Evolutionary conservation across 768 basidiomycete genomes (phyloP), one percentile per base, ranked within the genome.

Genomic region (Lactarius tabidus): DNA sequence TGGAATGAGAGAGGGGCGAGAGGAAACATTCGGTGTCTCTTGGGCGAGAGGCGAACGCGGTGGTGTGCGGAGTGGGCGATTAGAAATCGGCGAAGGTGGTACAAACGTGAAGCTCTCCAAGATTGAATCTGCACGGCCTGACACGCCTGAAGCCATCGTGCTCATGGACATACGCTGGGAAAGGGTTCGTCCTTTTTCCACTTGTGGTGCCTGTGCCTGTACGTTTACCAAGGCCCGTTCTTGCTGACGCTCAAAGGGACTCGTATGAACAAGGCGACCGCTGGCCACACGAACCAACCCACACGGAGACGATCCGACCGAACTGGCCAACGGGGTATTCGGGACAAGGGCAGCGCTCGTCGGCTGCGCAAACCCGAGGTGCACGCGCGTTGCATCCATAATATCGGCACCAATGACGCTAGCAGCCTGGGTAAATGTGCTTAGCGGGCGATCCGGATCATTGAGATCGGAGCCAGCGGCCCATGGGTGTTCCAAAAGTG

Each of bases 81-180:
- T 85, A n/a, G 90, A 91, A 65, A 93, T 92, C 7, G 92, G 92
- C 9, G 91, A 92, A 1, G 92, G 92, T 28, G 92, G 92, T 10
- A 94, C 91, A 73, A 94, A 93, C 39, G 90, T 90, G 80, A 94
- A 94, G 17, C 85, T 87, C 75, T 92, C 91, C 31, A 93, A 80
- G 69, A 93, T 91, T 3, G 91, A 93, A 72, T 93, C 91, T 31
- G 90, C 89, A 57, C 84, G 83, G 3, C 88, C 84, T 36, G 87
- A 88, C 63, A 87, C 75, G 56, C 85, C 83, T 35, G 89, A 91
- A 6, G 85, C 84, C 63, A 82, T 83, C 6, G 90, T 70, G 33
- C 67, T 62, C 67, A 70, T 68, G 17, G 69, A 70, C 28, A 68
- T 65, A 29, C 69, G 61, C 5, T 70, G 58, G 33, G 63, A 55